These are phyloP conservation scores for Apophysomyces ossiformis DNA, from an alignment of 371 early-diverging fungal genomes.

Conservation along the genomic window DNA sequence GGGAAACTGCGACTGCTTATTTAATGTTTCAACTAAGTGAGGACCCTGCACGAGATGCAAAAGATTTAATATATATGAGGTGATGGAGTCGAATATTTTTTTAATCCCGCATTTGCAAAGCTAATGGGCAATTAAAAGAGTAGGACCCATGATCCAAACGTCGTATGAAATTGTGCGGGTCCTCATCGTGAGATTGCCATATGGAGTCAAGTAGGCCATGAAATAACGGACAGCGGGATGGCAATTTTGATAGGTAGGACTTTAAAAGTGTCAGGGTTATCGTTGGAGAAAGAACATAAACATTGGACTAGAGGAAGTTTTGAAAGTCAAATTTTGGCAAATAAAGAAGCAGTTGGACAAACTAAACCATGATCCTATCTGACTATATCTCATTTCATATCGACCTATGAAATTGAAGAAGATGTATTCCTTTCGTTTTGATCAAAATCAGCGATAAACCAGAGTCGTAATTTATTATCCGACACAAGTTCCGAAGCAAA, in stretches of 20 bases:
- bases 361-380: neutral
- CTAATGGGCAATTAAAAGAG: neutral
- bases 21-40: neutral
- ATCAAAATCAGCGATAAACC: constrained; percentile 4
- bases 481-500: constrained; percentile 6
- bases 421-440: neutral
- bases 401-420: neutral
- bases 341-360: neutral
- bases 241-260: constrained; percentile 7
- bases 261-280: neutral
- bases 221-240: neutral
- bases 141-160: neutral
- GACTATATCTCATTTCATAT: neutral
- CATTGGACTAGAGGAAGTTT: no score
- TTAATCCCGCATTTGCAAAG: constrained; percentile 3
- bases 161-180: constrained; percentile 7
- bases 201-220: constrained; percentile 3
- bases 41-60: constrained; percentile 2
- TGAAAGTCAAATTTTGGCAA: neutral
- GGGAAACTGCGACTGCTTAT: no score
- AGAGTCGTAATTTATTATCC: neutral
- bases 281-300: no score
- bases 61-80: neutral
- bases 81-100: neutral
- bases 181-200: constrained; percentile 5